Evolutionary conservation across 331 rosid species (phyloP), one percentile per base, ranked within the genome.

Genomic region (Phaseolus coccineus): DNA sequence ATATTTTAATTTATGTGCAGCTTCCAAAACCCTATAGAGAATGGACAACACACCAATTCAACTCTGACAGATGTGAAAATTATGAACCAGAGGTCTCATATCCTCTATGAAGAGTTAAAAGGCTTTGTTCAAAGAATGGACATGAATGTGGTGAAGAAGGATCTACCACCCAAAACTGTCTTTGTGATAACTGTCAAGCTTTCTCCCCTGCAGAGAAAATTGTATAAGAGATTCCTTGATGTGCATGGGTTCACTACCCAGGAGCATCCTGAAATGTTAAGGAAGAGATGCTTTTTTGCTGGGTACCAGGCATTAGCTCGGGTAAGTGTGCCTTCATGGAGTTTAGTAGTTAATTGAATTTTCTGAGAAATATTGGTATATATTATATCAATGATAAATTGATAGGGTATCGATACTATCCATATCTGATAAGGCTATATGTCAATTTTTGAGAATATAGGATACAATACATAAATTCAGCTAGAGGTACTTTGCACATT

Each of bases 51-150:
- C 87, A 95, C 98, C 65, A 95, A 95, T 87, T 95, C 98, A 61
- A 95, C 98, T 48, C 82, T 80, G 77, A 87, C 69, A 63, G 99
- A 95, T 77, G 99, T 95, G 82, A 95, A 95, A 87, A 91, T 95
- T 61, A 95, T 95, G 99, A 95, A 93, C 88, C 98, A 95, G 85
- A 91, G 99, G 85, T 95, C 99, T 78, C 98, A 93, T 81, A 90
- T 95, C 69, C 96, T 95, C 69, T 95, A 93, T 77, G 97, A 93
- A 76, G 85, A 93, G 76, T 85, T 95, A 72, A 93, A 95, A 76
- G 99, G 99, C 66, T 95, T 95, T 86, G 97, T 95, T 70, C 99
- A 95, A 81, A 88, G 99, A 85, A 95, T 95, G 99, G 99, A 91
- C 84, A 90, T 95, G 99, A 91, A 64, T 76, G 99, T 95, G 82